Conservation (phyloP, 495 filamentous ascomycete genomes). For the Penicillium silybi region DNA sequence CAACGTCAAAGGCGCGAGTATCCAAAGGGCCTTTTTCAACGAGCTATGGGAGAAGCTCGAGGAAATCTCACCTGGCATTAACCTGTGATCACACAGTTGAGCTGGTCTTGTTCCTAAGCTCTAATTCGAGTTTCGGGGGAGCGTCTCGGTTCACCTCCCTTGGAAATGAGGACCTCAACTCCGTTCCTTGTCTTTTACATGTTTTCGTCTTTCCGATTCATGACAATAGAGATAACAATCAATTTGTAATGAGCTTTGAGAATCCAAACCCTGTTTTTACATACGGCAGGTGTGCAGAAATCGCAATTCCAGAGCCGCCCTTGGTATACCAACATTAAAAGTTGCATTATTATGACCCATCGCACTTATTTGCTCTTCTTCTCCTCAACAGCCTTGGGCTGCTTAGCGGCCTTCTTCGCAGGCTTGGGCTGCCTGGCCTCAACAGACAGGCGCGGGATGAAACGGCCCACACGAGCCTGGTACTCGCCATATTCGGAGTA, state of each 20-base stretch:
- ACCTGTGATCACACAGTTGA: background rate
- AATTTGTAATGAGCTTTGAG: background rate
- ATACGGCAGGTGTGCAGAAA: background rate
- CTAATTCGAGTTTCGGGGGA: background rate
- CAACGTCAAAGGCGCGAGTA: background rate
- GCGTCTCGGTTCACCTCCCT: background rate
- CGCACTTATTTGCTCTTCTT: conserved; percentile 23
- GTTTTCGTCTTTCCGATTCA: background rate
- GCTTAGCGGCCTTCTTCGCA: conserved; percentile 17
- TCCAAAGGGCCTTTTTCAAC: conserved; percentile 12
- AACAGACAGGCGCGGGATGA: conserved; percentile 62
- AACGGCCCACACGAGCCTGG: conserved; percentile 74
- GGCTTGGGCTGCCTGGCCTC: conserved; percentile 34
- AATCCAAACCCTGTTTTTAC: background rate
- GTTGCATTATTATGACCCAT: background rate
- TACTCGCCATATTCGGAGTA: conserved; percentile 89
- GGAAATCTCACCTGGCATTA: conserved; percentile 7
- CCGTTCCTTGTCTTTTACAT: background rate
- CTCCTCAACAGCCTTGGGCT: conserved; percentile 7
- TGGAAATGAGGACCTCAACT: background rate
- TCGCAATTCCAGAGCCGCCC: background rate
- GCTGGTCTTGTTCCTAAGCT: background rate
- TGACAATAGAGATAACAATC: background rate
- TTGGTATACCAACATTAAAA: conserved; percentile 4
- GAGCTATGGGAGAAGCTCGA: conserved; percentile 13